Conservation (phyloP, 164 flowering plant genomes). For the Tetrastigma voinierianum region DNA sequence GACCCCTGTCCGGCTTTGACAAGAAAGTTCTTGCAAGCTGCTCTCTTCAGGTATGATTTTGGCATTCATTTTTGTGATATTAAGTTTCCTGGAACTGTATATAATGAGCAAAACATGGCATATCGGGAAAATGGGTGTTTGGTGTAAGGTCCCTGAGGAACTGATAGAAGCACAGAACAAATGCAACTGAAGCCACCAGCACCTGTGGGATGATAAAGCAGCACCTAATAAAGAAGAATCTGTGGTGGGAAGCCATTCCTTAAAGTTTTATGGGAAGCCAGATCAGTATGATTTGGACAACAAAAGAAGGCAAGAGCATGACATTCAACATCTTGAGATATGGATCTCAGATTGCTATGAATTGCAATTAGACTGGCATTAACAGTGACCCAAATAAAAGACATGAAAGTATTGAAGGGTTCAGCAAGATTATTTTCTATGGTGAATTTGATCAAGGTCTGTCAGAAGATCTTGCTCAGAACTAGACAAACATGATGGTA, state of each 20-base stretch:
- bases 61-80: background rate
- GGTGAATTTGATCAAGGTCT: constrained; percentile 78
- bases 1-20: constrained; percentile 71
- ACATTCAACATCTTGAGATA: constrained; percentile 50
- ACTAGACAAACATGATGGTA: background rate
- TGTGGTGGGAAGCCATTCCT: constrained; percentile 29
- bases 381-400: constrained; percentile 41
- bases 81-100: no score
- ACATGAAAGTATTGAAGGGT: constrained; percentile 34
- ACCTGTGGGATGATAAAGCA: no score
- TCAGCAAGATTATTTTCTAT: constrained; percentile 52
- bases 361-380: constrained; percentile 77
- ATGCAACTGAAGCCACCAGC: constrained; percentile 38
- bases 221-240: no score
- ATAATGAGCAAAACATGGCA: no score
- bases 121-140: constrained; percentile 6
- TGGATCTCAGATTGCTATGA: constrained; percentile 57
- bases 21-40: constrained; percentile 52
- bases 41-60: constrained; percentile 60
- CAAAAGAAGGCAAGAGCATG: constrained; percentile 39
- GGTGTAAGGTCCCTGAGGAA: constrained; percentile 58
- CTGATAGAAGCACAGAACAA: constrained; percentile 45
- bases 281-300: constrained; percentile 13
- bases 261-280: constrained; percentile 27
- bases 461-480: constrained; percentile 3